phyloP scores from a whole-genome alignment of 345 rosid species.

The Murraya koenigii region DNA sequence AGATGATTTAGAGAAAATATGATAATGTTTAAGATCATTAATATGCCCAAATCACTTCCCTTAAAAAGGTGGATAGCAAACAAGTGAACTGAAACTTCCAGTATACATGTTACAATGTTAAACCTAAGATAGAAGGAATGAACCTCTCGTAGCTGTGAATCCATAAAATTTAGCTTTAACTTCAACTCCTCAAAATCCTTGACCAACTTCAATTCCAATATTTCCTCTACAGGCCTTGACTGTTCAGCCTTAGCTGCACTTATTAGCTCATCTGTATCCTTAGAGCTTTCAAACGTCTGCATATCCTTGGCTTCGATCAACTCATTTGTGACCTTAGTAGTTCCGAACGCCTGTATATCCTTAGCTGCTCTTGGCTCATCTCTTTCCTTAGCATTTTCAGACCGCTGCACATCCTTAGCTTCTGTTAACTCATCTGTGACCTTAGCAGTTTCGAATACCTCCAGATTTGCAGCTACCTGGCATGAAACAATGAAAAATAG shows the following conservation, averaged over 20 bases:
- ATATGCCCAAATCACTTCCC: neutral
- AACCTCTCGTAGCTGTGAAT: constrained; percentile 40
- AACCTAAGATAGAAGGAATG: neutral
- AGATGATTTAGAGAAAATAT: neutral
- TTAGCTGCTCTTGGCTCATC: constrained; percentile 1
- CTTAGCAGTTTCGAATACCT: constrained; percentile 6
- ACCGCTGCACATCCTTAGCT: neutral
- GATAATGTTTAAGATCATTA: neutral
- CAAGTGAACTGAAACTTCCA: neutral
- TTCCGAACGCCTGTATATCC: neutral
- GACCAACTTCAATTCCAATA: constrained; percentile 13
- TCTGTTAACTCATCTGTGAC: neutral
- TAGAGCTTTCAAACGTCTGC: neutral
- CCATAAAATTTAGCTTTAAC: constrained; percentile 30
- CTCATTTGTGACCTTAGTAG: neutral
- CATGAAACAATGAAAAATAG: neutral
- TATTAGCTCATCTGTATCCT: neutral
- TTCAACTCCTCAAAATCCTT: constrained; percentile 37
- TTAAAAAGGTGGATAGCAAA: neutral
- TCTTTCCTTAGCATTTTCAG: neutral
- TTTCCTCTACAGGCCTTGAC: constrained; percentile 8
- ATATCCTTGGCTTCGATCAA: constrained; percentile 5
- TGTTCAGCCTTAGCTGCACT: neutral
- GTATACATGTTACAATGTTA: neutral
- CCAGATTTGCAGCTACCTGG: constrained; percentile 19